Evolutionary conservation across 2,329 filamentous ascomycete genomes (phyloP).

Genomic region (Whalleya microplaca): DNA sequence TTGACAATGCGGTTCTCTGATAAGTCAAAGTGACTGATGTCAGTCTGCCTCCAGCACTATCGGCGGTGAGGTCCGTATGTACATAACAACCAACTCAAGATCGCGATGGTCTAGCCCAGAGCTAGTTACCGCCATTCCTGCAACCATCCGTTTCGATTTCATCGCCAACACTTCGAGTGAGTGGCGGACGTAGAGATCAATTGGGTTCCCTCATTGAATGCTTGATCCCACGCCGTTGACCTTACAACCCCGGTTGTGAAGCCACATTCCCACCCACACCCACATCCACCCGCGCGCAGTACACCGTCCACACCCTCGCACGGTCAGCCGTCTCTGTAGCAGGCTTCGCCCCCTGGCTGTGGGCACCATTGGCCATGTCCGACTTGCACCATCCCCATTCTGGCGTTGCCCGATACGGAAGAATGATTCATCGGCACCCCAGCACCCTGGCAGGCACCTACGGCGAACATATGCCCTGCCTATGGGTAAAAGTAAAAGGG

Average conservation of each 20-base stretch:
- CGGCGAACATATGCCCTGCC: slow-evolving; percentile 17
- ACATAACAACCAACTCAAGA: no score
- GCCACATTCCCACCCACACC: slow-evolving; percentile 10
- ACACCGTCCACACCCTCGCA: slow-evolving; percentile 24
- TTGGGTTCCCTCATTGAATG: slow-evolving; percentile 14
- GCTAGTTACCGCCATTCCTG: neutral
- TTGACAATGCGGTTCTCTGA: slow-evolving; percentile 7
- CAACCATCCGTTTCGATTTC: slow-evolving; percentile 9
- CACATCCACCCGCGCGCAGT: slow-evolving; percentile 2
- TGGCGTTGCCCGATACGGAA: slow-evolving; percentile 24
- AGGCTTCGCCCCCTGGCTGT: slow-evolving; percentile 32
- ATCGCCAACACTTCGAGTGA: slow-evolving; percentile 8
- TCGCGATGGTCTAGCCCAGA: neutral
- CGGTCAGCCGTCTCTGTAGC: slow-evolving; percentile 26
- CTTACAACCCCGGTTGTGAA: neutral
- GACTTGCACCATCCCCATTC: slow-evolving; percentile 34
- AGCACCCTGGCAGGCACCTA: slow-evolving; percentile 27
- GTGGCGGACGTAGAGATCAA: slow-evolving; percentile 18
- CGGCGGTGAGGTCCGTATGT: slow-evolving; percentile 1
- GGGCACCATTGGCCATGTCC: slow-evolving; percentile 25
- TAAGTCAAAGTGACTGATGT: neutral
- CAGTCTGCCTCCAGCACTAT: slow-evolving; percentile 5
- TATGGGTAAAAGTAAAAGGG: slow-evolving; percentile 20
- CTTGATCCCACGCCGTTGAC: slow-evolving; percentile 11
- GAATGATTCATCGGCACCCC: slow-evolving; percentile 34